Evolutionary conservation across 1,284 basidiomycete genomes (phyloP), one percentile per base, ranked within the genome.

Genomic region (Heterobasidion parviporum): DNA sequence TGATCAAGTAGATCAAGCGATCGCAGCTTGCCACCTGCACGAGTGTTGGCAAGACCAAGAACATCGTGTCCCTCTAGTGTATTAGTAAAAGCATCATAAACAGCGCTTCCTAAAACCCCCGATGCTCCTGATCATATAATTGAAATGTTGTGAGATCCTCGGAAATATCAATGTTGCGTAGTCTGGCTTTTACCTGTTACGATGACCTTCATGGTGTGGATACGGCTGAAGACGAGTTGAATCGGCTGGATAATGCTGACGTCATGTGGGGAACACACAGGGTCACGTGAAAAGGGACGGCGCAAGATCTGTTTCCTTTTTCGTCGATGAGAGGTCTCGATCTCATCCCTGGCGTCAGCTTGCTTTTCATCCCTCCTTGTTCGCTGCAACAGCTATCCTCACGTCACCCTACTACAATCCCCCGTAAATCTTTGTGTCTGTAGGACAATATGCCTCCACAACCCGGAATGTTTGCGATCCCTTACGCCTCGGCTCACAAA

Each of bases 71-170:
- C 67, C 9, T 67, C 66, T 44, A 69, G 57, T 36, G 57, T 33
- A 9, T 20, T 18, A 43, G 70, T 73, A 72, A 89, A 89, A 6
- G 85, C 82, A 41, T 72, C 66, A 64, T 79, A 80, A 6, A 90
- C 76, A 6, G 85, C 85, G 9, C 79, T 74, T 10, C 89, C 89
- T 9, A 92, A 76, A 14, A 92, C 77, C 36, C 89, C 89, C 41
- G 89, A 90, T 59, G 89, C 89, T 60, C 89, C 89, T 69, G 82
- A 49, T 26, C 18, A 26, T 26, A 26, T 26, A 26, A 5, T 49
- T 32, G n/a, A n/a, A 5, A 41, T 41, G n/a, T 8, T 8, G 7
- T 20, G 33, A 20, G 14, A 20, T 15, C 18, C 6, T 20, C 47
- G 7, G 47, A 26, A 10, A 26, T 10, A 12, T 6, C 4, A 49